Evolutionary conservation across 306 rosid genomes (phyloP).

Genomic region (Acacia acuminata): DNA sequence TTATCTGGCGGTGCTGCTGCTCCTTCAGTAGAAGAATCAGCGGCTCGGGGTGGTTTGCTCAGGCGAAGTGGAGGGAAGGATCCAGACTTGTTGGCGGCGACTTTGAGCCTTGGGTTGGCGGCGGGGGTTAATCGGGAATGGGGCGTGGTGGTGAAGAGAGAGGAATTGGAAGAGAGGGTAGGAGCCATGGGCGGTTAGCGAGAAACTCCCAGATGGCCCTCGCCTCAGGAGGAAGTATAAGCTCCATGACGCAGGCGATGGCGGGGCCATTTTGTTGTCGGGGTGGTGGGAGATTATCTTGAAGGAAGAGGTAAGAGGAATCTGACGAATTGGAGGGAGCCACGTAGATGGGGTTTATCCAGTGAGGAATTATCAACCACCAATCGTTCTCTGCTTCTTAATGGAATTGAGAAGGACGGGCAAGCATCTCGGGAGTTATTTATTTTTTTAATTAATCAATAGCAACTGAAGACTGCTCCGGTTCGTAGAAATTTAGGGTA

Average conservation of each 20-base stretch:
- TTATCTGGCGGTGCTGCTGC: conserved; percentile 32
- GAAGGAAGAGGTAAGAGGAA: conserved; percentile 39
- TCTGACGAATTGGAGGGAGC: conserved; percentile 51
- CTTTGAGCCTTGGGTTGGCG: conserved; percentile 47
- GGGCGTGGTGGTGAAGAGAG: conserved; percentile 53
- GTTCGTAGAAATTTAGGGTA: no score
- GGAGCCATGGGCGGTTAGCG: conserved; percentile 62
- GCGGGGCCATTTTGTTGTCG: conserved; percentile 2
- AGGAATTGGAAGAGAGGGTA: conserved; percentile 69
- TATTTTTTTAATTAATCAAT: no score
- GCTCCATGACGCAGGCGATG: background rate
- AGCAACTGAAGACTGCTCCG: no score
- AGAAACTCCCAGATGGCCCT: conserved; percentile 25
- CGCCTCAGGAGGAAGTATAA: background rate
- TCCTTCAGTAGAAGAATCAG: conserved; percentile 36
- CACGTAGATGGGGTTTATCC: conserved; percentile 69
- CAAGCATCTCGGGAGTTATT: no score
- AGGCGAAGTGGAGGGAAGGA: conserved; percentile 61
- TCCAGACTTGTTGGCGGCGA: conserved; percentile 52
- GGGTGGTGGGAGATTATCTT: conserved; percentile 41
- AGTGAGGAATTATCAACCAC: conserved; percentile 34
- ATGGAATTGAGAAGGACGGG: conserved; percentile 30
- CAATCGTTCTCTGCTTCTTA: conserved; percentile 35
- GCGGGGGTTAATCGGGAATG: conserved; percentile 36
- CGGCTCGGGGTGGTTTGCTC: conserved; percentile 46